Percentiles rank a stretch among this genome's conserved stretches.
Conservation (phyloP, 257 asterid species). For the Henckelia pumila region DNA sequence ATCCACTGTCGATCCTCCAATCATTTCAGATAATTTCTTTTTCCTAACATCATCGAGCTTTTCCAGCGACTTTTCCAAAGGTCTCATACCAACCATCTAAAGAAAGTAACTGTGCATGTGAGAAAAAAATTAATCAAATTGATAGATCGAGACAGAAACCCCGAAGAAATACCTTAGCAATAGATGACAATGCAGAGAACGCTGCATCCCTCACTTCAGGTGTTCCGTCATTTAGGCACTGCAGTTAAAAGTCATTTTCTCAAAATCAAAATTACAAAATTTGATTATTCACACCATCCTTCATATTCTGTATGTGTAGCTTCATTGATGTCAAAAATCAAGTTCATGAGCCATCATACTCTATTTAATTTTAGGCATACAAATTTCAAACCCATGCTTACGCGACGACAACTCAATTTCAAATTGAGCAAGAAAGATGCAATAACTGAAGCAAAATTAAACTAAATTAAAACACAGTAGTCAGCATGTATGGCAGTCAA, state of each 20-base stretch:
- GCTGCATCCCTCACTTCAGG: conserved; percentile 99
- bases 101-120: conserved; percentile 13
- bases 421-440: conserved; percentile 7
- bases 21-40: conserved; percentile 96
- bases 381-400: background rate
- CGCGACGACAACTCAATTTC: conserved; percentile 23
- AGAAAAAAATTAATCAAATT: conserved; percentile 5
- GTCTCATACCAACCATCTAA: conserved; percentile 98
- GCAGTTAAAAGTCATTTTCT: conserved; percentile 16
- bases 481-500: background rate
- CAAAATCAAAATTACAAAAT: background rate
- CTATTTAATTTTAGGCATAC: background rate
- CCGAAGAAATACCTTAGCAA: conserved; percentile 68
- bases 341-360: conserved; percentile 9
- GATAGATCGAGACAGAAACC: conserved; percentile 23
- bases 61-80: conserved; percentile 87
- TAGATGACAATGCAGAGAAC: conserved; percentile 88
- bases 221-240: conserved; percentile 97
- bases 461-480: background rate
- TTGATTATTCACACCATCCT: background rate
- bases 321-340: background rate
- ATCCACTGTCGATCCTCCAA: conserved; percentile 72
- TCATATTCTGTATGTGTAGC: conserved; percentile 2
- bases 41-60: conserved; percentile 90
- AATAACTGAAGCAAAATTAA: background rate